Conservation (phyloP, 2,329 filamentous ascomycete species). For the Allantophomopsis cytisporea region DNA sequence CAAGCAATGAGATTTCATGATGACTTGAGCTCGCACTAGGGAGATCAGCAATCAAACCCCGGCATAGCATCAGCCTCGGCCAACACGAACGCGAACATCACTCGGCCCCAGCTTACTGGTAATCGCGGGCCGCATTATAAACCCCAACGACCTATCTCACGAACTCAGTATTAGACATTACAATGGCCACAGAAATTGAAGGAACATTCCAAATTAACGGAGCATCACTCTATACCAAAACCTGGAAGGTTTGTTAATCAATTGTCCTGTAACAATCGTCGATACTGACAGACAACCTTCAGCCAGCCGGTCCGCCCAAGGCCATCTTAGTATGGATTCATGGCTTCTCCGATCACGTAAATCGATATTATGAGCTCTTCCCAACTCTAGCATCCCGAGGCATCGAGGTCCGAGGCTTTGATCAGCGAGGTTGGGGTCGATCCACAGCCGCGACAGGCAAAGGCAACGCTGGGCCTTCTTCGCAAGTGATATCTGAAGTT, state of each 20-base stretch:
- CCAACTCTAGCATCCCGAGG: slow-evolving; percentile 52
- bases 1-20: no score
- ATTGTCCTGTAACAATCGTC: not conserved
- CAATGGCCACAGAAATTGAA: slow-evolving; percentile 17
- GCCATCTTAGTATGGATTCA: slow-evolving; percentile 76
- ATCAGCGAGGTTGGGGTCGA: slow-evolving; percentile 83
- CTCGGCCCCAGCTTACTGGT: no score
- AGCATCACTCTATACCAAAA: slow-evolving; percentile 17
- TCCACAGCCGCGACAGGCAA: slow-evolving; percentile 48
- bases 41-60: no score
- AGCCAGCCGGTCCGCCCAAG: slow-evolving; percentile 22
- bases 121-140: no score
- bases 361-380: slow-evolving; percentile 66
- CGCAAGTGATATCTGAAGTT: slow-evolving; percentile 63
- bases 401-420: slow-evolving; percentile 66
- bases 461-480: slow-evolving; percentile 63
- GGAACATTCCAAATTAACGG: slow-evolving; percentile 15
- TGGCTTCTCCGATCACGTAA: slow-evolving; percentile 79
- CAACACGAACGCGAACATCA: no score
- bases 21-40: no score
- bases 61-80: no score
- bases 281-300: not conserved
- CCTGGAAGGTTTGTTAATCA: slow-evolving; percentile 13
- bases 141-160: no score
- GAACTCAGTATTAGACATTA: not conserved